Base-by-base conservation (phyloP, 2,329 filamentous ascomycete species). In the Shiraia sp. region DNA sequence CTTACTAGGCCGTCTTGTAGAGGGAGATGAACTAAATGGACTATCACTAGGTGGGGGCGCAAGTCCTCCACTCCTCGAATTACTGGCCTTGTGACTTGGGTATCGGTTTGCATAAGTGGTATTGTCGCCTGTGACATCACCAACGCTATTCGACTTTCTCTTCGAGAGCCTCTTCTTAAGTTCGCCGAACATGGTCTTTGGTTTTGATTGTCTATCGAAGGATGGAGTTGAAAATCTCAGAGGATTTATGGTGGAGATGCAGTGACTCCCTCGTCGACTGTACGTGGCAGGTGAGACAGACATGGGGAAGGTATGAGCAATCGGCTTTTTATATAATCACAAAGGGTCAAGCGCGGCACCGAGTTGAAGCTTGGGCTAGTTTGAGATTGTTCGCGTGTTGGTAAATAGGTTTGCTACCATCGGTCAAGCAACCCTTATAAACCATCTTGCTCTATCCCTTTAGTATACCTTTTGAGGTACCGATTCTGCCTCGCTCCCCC, bases 1-100 rank as follows among this genome's bases (percentile, higher is more conserved):
- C 63, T 55, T 62, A 72, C 70, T 58, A 44, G 71, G 69, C 29
- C 70, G 61, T 22, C 70, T 59, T 38, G 69, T 72, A 16, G 65
- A 47, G 30, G 66, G 57, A n/a, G 66, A 49, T 30, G 49, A 45
- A 30, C 47, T 33, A 35, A 55, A 54, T 12, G 59, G 51, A 28
- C 49, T 63, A 42, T 38, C 49, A 36, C 35, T 30, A 10, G 40
- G 29, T 7, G 42, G 47, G 26, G 55, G 49, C 16, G 53, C 31
- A 32, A 63, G 52, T 32, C 51, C 42, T 14, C 53, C 42, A 36
- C 42, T 48, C 27, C 32, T 42, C 14, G 52, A 51, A 24, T 30
- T 47, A 53, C 10, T 40, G 28, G 32, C 32, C 35, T 28, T 36
- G 25, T 40, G 34, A 32, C 12, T 31, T 29, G 24, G 46, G 39